Evolutionary conservation across 2,329 filamentous ascomycete species (phyloP), one percentile per base, ranked within the genome.

Genomic region (Colletotrichum euphorbiae): DNA sequence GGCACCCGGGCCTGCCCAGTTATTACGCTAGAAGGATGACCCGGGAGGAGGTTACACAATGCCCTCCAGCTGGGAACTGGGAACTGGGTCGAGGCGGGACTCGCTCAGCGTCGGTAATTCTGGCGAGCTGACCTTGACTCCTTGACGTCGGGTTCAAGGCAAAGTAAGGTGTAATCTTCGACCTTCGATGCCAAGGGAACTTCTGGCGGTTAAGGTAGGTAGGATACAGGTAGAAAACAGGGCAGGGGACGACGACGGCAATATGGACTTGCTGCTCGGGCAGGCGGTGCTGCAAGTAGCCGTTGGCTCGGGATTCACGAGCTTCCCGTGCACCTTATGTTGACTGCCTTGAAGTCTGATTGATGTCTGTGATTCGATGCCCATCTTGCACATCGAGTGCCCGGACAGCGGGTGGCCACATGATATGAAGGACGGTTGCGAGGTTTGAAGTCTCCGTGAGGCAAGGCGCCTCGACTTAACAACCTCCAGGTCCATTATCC

Each of bases 231-330:
- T 43, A 13, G 28, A 5, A 43, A 40, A n/a, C 21, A 15, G 15
- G 21, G 61, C 12, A 28, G 36, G 3, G 13, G 43, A 24, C 24
- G 24, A 24, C 21, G 61, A 19, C 33, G 33, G 60, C 21, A 42
- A 57, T 40, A 38, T 51, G 36, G 45, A 52, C 24, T 9, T 46
- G 60, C 56, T 60, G 46, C 58, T 56, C 43, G 42, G 58, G 50
- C 58, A 67, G 63, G 63, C n/a, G n/a, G 36, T 50, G 43, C 58
- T 62, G 63, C 63, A 54, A 54, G 28, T 36, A 51, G 19, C 63
- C 63, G 63, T 17, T 36, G 51, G 42, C 43, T 62, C 58, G 58
- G 63, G 51, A 48, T 33, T 66, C 9, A 36, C 45, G 21, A 62
- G 40, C 42, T 50, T 56, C 12, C 51, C 58, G 24, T 43, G 13